Conservation (phyloP, 345 rosid genomes). For the Atalantia buxifolia region DNA sequence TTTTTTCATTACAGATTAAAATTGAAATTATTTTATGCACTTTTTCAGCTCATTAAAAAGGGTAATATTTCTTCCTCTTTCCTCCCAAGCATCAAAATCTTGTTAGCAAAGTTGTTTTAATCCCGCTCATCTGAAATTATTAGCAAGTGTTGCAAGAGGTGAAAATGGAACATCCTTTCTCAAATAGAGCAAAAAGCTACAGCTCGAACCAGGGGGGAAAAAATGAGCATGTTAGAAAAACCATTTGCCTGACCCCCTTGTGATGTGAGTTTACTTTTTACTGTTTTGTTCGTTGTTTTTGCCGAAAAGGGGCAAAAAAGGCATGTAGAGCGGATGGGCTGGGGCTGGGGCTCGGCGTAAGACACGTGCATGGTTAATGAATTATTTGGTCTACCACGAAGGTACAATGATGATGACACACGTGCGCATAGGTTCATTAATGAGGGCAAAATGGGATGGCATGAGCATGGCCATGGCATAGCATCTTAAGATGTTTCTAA, state of each 20-base stretch:
- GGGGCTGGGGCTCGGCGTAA: slow-evolving; percentile 12
- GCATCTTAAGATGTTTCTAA: slow-evolving; percentile 24
- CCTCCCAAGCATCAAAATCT: too few species aligned
- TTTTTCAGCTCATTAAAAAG: too few species aligned
- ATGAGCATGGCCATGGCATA: background rate
- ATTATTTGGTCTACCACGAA: slow-evolving; percentile 49
- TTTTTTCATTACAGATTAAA: background rate
- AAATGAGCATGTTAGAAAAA: background rate
- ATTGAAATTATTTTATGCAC: too few species aligned
- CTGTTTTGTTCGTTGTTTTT: background rate
- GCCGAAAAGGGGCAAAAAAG: too few species aligned
- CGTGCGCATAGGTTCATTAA: slow-evolving; percentile 44
- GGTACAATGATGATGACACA: slow-evolving; percentile 50
- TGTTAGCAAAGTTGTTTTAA: too few species aligned
- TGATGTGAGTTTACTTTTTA: background rate
- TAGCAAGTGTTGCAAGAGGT: too few species aligned
- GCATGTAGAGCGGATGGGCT: background rate
- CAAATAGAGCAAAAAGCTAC: too few species aligned
- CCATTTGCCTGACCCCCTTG: background rate
- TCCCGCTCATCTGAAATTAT: too few species aligned
- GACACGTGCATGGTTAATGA: slow-evolving; percentile 27
- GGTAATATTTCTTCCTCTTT: too few species aligned
- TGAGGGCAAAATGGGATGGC: background rate
- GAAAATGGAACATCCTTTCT: too few species aligned
- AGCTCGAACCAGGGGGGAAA: too few species aligned